Base-by-base conservation (phyloP, 371 early-diverging fungal genomes). In the Mortierella sp. region DNA sequence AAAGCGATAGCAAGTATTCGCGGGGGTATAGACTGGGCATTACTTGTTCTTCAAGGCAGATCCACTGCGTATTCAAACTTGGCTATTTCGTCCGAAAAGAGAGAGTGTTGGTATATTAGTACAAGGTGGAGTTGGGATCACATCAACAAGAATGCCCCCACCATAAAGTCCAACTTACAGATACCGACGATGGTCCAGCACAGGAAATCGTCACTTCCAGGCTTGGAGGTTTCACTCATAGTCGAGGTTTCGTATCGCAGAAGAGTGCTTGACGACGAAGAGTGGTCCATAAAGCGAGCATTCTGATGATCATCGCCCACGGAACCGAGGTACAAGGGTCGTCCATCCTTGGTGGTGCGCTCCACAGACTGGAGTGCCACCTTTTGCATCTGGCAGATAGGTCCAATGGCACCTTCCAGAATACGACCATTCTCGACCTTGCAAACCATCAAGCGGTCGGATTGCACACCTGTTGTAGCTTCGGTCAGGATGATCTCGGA, bases 121-220 rank as follows among this genome's bases (percentile, higher is more conserved):
- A 41, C 16, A 41, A 41, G 41, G n/a, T n/a, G n/a, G n/a, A n/a
- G n/a, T n/a, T n/a, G n/a, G n/a, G n/a, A n/a, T n/a, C n/a, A n/a
- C n/a, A n/a, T n/a, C 31, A 19, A 45, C 8, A 37, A 34, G 19
- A 5, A 37, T 27, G 13, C 37, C 9, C 22, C 16, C 10, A 46
- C 21, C 13, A 14, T 8, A 6, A 41, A 27, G 4, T 25, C 52
- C 44, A 0, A 82, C 34, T 79, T 81, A 54, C 82, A 79, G 60
- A 92, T 89, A 54, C 92, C 91, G 17, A 92, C 92, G 54, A 92
- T 91, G 5, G 94, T 93, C 94, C 94, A 93, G 80, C 92, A 93
- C 45, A 93, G 80, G 65, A 85, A 90, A 63, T 93, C 94, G 69
- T 91, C 91, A n/a, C 92, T 65, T 27, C 77, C 77, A n/a, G 77